Conservation (phyloP, 2,329 filamentous ascomycete genomes). For the Geosmithia flava region DNA sequence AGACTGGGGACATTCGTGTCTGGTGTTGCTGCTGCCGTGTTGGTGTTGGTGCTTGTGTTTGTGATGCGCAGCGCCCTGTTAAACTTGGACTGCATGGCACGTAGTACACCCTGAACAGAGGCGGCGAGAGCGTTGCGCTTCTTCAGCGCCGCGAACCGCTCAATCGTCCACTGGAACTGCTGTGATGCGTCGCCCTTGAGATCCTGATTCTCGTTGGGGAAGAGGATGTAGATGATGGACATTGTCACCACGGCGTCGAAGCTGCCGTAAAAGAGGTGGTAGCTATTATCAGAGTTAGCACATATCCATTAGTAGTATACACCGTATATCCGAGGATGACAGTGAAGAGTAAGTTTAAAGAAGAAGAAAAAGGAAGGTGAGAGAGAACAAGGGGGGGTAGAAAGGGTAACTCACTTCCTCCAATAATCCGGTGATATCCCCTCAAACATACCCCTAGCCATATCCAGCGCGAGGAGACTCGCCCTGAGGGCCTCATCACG, state of each 20-base stretch:
- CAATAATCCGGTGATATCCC: conserved; percentile 36
- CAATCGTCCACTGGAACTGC: conserved; percentile 47
- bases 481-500: conserved; percentile 43
- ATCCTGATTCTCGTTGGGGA: conserved; percentile 41
- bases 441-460: conserved; percentile 37
- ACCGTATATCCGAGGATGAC: no score
- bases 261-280: conserved; percentile 48
- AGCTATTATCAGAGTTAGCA: conserved; percentile 14
- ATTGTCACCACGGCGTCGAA: conserved; percentile 52
- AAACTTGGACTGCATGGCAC: conserved; percentile 40
- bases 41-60: conserved; percentile 1
- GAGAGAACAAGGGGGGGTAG: background rate
- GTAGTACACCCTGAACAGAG: conserved; percentile 40
- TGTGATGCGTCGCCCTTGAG: conserved; percentile 26
- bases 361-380: background rate
- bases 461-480: conserved; percentile 40
- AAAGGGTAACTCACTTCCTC: conserved; percentile 20
- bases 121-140: conserved; percentile 39
- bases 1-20: background rate
- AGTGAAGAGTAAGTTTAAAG: background rate
- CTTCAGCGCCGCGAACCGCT: conserved; percentile 44
- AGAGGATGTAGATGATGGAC: conserved; percentile 48
- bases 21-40: background rate
- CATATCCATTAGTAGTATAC: no score
- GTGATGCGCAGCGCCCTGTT: conserved; percentile 30